A percentile compares a stretch with the other conserved stretches of the same genome.
Evolutionary conservation across 768 basidiomycete species (phyloP).

Genomic region (Boletus pseudopeckii): DNA sequence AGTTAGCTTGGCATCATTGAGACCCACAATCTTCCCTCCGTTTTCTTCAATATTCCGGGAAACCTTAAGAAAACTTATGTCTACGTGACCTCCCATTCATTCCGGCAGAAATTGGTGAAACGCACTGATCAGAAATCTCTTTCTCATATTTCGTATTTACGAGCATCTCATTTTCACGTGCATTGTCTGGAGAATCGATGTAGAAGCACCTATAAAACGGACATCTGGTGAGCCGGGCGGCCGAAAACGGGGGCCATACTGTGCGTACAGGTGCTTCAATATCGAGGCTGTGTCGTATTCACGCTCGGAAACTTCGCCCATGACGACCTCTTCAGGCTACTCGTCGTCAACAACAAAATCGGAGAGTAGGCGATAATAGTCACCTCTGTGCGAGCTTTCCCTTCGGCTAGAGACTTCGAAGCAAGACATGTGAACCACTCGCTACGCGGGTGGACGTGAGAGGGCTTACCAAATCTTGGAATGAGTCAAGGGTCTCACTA

Average conservation of each 20-base stretch:
- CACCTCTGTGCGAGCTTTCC: slow-evolving; percentile 7
- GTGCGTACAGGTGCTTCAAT: slow-evolving; percentile 76
- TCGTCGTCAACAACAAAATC: not conserved
- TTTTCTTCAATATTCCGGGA: slow-evolving; percentile 54
- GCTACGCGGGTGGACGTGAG: too few relatives aligned
- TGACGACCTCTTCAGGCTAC: slow-evolving; percentile 40
- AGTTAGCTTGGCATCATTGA: slow-evolving; percentile 77
- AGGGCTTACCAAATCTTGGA: slow-evolving; percentile 8
- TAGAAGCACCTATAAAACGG: slow-evolving; percentile 70
- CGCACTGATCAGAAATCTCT: slow-evolving; percentile 54
- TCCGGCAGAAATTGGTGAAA: not conserved
- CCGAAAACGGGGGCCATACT: not conserved
- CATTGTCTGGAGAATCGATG: slow-evolving; percentile 78
- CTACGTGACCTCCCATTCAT: not conserved
- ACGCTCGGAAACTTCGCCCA: slow-evolving; percentile 75
- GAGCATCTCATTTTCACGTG: slow-evolving; percentile 57
- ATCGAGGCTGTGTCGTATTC: slow-evolving; percentile 78
- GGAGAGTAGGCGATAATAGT: not conserved
- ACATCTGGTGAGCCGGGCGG: not conserved
- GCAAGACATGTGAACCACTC: not conserved
- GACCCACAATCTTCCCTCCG: slow-evolving; percentile 68
- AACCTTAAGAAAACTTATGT: slow-evolving; percentile 52
- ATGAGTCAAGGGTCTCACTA: slow-evolving; percentile 23
- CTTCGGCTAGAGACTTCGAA: slow-evolving; percentile 13
- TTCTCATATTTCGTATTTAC: slow-evolving; percentile 52